A percentile compares a stretch with the other conserved stretches of the same genome.
Conservation (phyloP, 2,329 filamentous ascomycete species). For the Phyllosticta capitalensis region DNA sequence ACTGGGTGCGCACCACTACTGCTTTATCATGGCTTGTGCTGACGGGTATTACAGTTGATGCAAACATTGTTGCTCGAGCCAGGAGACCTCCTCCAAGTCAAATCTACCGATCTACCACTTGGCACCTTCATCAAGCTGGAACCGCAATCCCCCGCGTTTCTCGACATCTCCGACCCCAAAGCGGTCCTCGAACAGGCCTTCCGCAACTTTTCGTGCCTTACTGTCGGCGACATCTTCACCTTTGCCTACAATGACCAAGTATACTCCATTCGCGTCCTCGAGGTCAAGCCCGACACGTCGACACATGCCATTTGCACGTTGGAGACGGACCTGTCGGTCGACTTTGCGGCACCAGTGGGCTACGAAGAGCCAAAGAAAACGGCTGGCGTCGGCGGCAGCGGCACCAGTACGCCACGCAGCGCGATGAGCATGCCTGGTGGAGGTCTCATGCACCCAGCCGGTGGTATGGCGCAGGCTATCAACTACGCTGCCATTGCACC, state of each 20-base stretch:
- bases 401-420: constrained; percentile 79
- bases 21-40: constrained; percentile 10
- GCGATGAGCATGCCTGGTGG: constrained; percentile 53
- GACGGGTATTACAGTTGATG: constrained; percentile 63
- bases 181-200: constrained; percentile 95
- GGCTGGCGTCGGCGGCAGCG: constrained; percentile 51
- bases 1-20: constrained; percentile 57
- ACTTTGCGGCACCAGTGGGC: constrained; percentile 88
- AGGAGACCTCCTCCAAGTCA: constrained; percentile 89
- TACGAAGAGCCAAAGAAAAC: constrained; percentile 76
- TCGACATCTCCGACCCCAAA: constrained; percentile 95
- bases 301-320: constrained; percentile 84
- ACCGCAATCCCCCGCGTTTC: constrained; percentile 83
- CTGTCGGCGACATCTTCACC: constrained; percentile 88
- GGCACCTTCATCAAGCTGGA: constrained; percentile 94
- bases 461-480: constrained; percentile 95
- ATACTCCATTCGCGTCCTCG: constrained; percentile 86
- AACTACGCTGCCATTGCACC: constrained; percentile 90
- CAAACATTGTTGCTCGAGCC: constrained; percentile 79
- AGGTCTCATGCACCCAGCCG: constrained; percentile 70
- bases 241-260: constrained; percentile 94
- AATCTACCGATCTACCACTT: constrained; percentile 83
- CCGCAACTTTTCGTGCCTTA: constrained; percentile 88
- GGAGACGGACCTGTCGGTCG: constrained; percentile 92
- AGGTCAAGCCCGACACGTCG: constrained; percentile 80